Base-by-base conservation (phyloP, 1,139 yeast genomes). In the Protomyces arabidopsidicola region DNA sequence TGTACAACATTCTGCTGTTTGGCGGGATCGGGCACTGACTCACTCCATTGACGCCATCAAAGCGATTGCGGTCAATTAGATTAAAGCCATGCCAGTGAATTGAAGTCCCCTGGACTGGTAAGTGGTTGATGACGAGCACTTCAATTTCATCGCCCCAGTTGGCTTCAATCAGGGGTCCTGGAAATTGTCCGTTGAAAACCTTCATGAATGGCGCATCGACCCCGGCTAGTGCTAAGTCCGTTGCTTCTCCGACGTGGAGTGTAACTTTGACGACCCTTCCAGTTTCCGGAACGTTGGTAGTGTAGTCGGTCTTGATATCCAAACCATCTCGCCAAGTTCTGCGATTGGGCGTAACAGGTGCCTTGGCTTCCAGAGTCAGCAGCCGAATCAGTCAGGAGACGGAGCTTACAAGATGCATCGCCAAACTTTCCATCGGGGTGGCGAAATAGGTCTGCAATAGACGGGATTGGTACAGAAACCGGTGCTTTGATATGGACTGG, bases 51-150 rank as follows among this genome's bases (percentile, higher is more conserved):
- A 93, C 90, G 61, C 96, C 96, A 74, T 89, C 96, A 87, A 86
- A 84, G 72, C 81, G 83, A 70, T 77, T 79, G 6, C 84, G 74
- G 8, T 84, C 86, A 67, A 81, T 79, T 76, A 86, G 93, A 79
- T 85, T 86, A 69, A 89, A 72, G 55, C 96, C 96, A 75, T 89
- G 96, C 83, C 88, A 87, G 75, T 89, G 96, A 69, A 89, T 74
- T 2, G 95, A 86, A 73, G 86, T 85, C 57, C 79, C 77, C 70
- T 81, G 81, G 16, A 73, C 77, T 65, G 87, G 81, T 5, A 35
- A n/a, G 12, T 84, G 85, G 70, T 89, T 89, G 57, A 80, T 80
- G 71, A 88, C 76, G 71, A 84, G 80, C 31, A 89, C 74, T 56
- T 81, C 75, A 35, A 89, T 78, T 22, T 83, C 74, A 75, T 89